Evolutionary conservation across 768 basidiomycete genomes (phyloP).

Genomic region (Trametes cingulata): DNA sequence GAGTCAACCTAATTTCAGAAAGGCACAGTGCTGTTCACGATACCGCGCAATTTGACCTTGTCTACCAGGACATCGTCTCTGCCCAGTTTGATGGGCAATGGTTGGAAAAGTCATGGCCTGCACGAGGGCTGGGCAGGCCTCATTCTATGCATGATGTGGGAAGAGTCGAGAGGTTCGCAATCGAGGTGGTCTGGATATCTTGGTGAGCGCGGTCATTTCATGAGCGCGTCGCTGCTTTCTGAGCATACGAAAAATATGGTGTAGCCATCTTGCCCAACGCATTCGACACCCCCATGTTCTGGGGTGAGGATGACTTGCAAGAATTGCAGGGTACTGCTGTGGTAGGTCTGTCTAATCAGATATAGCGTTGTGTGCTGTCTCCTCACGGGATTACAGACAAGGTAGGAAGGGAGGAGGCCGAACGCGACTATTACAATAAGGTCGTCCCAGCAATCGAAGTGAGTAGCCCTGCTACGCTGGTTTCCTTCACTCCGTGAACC

Average conservation of each 20-base stretch:
- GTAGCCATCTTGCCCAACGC: constrained; percentile 65
- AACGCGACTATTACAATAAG: constrained; percentile 65
- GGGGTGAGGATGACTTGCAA: constrained; percentile 69
- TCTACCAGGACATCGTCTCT: constrained; percentile 77
- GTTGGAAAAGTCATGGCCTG: constrained; percentile 64
- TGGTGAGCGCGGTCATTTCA: constrained; percentile 46
- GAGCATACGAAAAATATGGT: too few relatives aligned
- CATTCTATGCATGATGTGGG: constrained; percentile 97
- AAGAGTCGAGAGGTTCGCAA: constrained; percentile 59
- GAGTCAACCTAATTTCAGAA: constrained; percentile 43
- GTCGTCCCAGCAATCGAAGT: constrained; percentile 75
- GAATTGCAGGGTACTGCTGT: constrained; percentile 86
- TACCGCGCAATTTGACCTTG: constrained; percentile 77
- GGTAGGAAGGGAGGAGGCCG: constrained; percentile 82
- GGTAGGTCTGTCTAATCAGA: constrained; percentile 57
- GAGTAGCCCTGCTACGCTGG: constrained; percentile 17
- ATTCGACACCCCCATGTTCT: constrained; percentile 96
- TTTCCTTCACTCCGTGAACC: background rate
- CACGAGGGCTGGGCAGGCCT: constrained; percentile 81
- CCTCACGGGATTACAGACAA: constrained; percentile 53
- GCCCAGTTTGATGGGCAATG: constrained; percentile 55
- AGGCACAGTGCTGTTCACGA: constrained; percentile 74
- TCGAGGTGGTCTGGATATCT: constrained; percentile 78
- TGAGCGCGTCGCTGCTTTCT: too few relatives aligned
- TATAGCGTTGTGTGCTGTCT: background rate